Percentiles rank a stretch among this genome's conserved stretches.
Evolutionary conservation across 768 basidiomycete genomes (phyloP).

Genomic region (Exsudoporus frostii): DNA sequence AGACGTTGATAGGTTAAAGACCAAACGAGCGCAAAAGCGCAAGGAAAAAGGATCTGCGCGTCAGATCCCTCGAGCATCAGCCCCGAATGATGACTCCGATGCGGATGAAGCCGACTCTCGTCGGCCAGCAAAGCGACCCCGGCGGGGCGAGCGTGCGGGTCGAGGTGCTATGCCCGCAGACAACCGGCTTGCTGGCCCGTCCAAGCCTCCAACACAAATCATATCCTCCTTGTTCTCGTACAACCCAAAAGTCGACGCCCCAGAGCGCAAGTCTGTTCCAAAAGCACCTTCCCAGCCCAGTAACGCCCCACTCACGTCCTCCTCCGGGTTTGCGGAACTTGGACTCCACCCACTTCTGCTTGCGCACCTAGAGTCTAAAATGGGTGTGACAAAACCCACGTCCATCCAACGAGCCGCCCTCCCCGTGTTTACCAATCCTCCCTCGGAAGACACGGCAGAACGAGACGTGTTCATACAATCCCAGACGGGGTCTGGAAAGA

Average conservation of each 20-base stretch:
- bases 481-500: constrained; percentile 97
- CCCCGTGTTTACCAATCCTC: constrained; percentile 53
- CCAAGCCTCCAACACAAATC: constrained; percentile 49
- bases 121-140: constrained; percentile 49
- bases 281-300: constrained; percentile 51
- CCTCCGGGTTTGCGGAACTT: constrained; percentile 76
- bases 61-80: constrained; percentile 13
- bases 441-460: constrained; percentile 35
- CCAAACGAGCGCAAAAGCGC: constrained; percentile 66
- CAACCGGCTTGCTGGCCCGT: constrained; percentile 19
- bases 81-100: constrained; percentile 18
- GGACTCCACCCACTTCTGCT: constrained; percentile 81
- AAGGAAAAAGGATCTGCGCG: constrained; percentile 38
- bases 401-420: constrained; percentile 79
- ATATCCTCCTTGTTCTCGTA: constrained; percentile 90
- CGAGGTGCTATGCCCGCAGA: constrained; percentile 14
- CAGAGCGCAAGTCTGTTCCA: constrained; percentile 23
- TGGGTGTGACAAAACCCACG: constrained; percentile 83
- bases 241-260: constrained; percentile 65
- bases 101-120: constrained; percentile 17
- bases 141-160: constrained; percentile 27
- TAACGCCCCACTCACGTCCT: constrained; percentile 76
- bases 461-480: constrained; percentile 92
- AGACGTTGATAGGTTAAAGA: constrained; percentile 55
- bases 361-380: constrained; percentile 73